Evolutionary conservation across 331 rosid genomes (phyloP).

Genomic region (Prunus yedoensis): DNA sequence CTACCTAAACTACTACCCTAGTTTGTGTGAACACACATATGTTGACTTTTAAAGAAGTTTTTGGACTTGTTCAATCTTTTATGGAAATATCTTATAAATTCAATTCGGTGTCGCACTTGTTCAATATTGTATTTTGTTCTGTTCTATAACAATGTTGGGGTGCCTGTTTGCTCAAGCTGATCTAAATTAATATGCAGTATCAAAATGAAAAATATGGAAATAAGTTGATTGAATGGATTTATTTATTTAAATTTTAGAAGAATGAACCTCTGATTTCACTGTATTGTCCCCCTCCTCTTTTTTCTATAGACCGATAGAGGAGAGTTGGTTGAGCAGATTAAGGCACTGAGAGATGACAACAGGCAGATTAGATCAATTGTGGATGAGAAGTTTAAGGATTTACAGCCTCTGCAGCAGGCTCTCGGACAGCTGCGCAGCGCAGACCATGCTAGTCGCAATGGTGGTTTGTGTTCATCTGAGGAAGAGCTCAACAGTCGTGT

Average conservation of each 20-base stretch:
- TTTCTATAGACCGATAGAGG: slow-evolving; percentile 61
- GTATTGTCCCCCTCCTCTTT: neutral
- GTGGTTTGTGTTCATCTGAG: slow-evolving; percentile 90
- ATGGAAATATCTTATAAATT: neutral
- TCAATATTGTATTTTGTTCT: neutral
- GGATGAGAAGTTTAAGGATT: slow-evolving; percentile 79
- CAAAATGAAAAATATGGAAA: neutral
- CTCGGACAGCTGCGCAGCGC: slow-evolving; percentile 80
- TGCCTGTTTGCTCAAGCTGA: neutral
- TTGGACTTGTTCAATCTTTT: neutral
- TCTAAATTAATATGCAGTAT: neutral
- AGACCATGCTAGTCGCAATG: slow-evolving; percentile 52
- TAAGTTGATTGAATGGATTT: neutral
- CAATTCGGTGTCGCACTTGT: neutral
- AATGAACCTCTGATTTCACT: slow-evolving; percentile 17
- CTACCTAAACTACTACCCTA: neutral
- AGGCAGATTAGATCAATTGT: slow-evolving; percentile 56
- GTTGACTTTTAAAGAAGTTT: neutral
- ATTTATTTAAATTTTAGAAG: neutral
- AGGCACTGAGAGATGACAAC: slow-evolving; percentile 64
- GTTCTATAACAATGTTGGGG: neutral
- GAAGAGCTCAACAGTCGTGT: slow-evolving; percentile 76
- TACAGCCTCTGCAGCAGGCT: slow-evolving; percentile 86
- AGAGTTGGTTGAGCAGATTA: slow-evolving; percentile 75
- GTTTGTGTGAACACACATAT: no score